Conservation (phyloP, 176 grass and related monocot genomes). For the Oryza coarctata region DNA sequence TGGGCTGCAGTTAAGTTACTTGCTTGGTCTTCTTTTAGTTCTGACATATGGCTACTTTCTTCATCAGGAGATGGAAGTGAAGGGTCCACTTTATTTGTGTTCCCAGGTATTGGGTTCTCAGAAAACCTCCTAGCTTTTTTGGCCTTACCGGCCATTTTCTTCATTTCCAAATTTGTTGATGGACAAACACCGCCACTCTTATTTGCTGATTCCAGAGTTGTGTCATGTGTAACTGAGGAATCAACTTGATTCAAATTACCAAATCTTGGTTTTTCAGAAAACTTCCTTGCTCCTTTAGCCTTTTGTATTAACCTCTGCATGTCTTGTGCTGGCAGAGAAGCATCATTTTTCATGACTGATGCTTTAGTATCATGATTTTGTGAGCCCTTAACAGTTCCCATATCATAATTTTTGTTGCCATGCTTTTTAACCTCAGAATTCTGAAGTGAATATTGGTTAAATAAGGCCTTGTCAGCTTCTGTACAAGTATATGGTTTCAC, state of each 20-base stretch:
- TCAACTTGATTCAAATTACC: constrained; percentile 38
- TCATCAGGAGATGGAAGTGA: constrained; percentile 30
- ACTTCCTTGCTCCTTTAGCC: constrained; percentile 47
- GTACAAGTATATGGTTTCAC: constrained; percentile 16
- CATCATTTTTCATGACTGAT: constrained; percentile 21
- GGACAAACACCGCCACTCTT: constrained; percentile 21
- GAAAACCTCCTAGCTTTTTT: constrained; percentile 45
- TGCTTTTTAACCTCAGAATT: constrained; percentile 26
- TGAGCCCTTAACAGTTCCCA: constrained; percentile 9
- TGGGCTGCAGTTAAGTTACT: background rate
- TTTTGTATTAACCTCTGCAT: constrained; percentile 46
- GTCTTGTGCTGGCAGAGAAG: constrained; percentile 26
- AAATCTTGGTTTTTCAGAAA: constrained; percentile 47
- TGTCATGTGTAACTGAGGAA: constrained; percentile 14
- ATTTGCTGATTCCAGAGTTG: constrained; percentile 10
- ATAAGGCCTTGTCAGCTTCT: constrained; percentile 28
- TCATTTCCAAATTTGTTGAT: constrained; percentile 40
- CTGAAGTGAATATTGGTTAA: constrained; percentile 34
- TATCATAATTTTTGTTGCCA: constrained; percentile 23
- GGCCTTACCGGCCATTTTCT: constrained; percentile 36
- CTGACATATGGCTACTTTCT: constrained; percentile 22
- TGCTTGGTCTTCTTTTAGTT: constrained; percentile 42
- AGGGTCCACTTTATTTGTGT: constrained; percentile 37
- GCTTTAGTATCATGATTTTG: constrained; percentile 30
- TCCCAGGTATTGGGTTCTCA: constrained; percentile 42